phyloP scores from a whole-genome alignment of 176 grass and related monocot species.

The Carex pumila region DNA sequence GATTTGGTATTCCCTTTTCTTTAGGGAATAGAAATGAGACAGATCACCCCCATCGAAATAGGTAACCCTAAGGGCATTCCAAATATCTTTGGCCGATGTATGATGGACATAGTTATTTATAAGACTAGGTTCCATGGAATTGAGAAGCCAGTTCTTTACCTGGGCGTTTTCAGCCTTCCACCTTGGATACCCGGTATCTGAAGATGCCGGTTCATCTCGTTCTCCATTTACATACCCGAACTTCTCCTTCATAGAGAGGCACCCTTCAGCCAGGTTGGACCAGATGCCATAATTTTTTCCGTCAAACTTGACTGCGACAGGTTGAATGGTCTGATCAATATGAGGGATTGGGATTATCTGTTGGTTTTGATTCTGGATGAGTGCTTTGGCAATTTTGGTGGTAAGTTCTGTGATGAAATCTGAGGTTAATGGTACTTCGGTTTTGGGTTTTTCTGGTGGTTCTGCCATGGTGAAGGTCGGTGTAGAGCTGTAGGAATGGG shows the following conservation, averaged over 20 bases:
- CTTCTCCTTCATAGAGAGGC: neutral
- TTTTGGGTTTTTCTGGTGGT: neutral
- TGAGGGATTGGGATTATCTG: neutral
- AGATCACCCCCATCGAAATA: neutral
- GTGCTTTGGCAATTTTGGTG: neutral
- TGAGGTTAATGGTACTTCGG: neutral
- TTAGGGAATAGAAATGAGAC: neutral
- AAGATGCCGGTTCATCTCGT: neutral
- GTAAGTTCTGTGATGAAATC: neutral
- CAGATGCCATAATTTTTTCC: neutral
- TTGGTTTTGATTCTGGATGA: neutral
- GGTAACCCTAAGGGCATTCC: neutral
- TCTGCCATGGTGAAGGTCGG: neutral
- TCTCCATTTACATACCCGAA: neutral
- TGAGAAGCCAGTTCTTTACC: neutral
- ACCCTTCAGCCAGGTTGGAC: neutral
- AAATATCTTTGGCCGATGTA: neutral
- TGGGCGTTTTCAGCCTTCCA: conserved; percentile 2
- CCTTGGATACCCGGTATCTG: neutral
- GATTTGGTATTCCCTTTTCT: neutral
- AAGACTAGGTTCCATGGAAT: neutral
- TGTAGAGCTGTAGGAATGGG: no score
- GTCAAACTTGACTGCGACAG: neutral
- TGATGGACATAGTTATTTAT: neutral
- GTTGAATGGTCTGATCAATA: neutral